Conservation (phyloP, 805 yeast species). For the Candida sanyiensis region DNA sequence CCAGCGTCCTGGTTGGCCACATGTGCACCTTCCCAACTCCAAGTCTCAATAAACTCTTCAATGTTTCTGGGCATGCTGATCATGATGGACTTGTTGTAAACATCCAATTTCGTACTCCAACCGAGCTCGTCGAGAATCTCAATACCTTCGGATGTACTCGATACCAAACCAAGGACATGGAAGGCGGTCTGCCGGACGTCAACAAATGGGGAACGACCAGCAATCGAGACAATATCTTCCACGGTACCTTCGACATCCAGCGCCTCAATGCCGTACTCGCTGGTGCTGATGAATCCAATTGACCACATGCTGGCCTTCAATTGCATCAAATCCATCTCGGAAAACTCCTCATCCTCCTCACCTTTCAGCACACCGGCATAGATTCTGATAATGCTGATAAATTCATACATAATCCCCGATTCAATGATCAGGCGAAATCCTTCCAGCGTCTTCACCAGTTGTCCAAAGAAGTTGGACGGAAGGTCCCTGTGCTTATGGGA, state of each 20-base stretch:
- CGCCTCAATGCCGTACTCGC: slow-evolving; percentile 59
- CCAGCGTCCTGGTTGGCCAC: slow-evolving; percentile 9
- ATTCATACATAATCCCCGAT: slow-evolving; percentile 39
- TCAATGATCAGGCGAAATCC: slow-evolving; percentile 61
- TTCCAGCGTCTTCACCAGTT: slow-evolving; percentile 71
- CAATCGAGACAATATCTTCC: slow-evolving; percentile 47
- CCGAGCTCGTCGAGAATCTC: slow-evolving; percentile 78
- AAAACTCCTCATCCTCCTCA: slow-evolving; percentile 27
- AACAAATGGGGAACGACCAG: slow-evolving; percentile 43
- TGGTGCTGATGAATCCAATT: slow-evolving; percentile 74
- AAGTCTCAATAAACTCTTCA: slow-evolving; percentile 26
- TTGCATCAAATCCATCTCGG: slow-evolving; percentile 34
- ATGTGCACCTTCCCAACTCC: slow-evolving; percentile 5
- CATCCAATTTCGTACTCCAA: slow-evolving; percentile 55
- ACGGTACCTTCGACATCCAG: slow-evolving; percentile 48
- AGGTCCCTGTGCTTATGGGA: slow-evolving; percentile 18
- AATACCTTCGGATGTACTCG: slow-evolving; percentile 70
- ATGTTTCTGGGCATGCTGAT: slow-evolving; percentile 35
- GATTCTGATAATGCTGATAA: slow-evolving; percentile 31
- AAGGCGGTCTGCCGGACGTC: slow-evolving; percentile 73
- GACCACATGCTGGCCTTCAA: slow-evolving; percentile 84
- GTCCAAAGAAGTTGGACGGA: slow-evolving; percentile 75
- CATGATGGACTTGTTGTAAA: slow-evolving; percentile 38
- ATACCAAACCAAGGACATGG: slow-evolving; percentile 67
- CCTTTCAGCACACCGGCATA: slow-evolving; percentile 23